Evolutionary conservation across 1,139 yeast species (phyloP), one percentile per base, ranked within the genome.

Genomic region (Geotrichum siamense): DNA sequence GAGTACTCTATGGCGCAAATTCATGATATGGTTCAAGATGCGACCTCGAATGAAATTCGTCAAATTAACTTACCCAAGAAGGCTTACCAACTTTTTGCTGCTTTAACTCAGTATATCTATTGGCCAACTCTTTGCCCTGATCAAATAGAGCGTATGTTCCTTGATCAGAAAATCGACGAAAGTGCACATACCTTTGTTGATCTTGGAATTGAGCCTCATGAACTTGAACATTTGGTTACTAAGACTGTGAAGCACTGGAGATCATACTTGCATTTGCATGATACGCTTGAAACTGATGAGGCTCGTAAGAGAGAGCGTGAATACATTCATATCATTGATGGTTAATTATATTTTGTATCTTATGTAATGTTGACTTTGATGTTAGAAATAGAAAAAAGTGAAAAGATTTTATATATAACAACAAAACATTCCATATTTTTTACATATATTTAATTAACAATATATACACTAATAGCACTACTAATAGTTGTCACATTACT

Each of bases 101-200:
- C 72, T 62, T 62, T 68, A 57, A 47, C 76, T 40, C 78, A 78
- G 62, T 61, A 68, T 49, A 67, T 76, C 45, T 82, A 83, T 73
- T 82, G 89, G 83, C 75, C 73, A 57, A 72, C 76, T 57, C 70
- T 79, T 49, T 80, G 78, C 57, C 76, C 85, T 27, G 95, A 85
- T 64, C 82, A 80, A 63, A 72, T 82, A 49, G 84, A 79, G 65
- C 78, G 94, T 67, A 81, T 79, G 65, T 72, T 76, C 57, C 72
- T 82, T 53, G 70, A 82, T 65, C 94, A 85, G 65, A 51, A 56
- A 22, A 71, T 80, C 53, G 82, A 79, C 56, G 72, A 76, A 36
- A 62, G 64, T 31, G 87, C 87, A 31, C 69, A 71, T 57, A 78
- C 83, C 15, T 85, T 81, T 64, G 69, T 67, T 30, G 93, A 84